These are phyloP conservation scores for Neurospora sublineolata DNA, from an alignment of 495 filamentous ascomycete genomes.

Conservation along the genomic window DNA sequence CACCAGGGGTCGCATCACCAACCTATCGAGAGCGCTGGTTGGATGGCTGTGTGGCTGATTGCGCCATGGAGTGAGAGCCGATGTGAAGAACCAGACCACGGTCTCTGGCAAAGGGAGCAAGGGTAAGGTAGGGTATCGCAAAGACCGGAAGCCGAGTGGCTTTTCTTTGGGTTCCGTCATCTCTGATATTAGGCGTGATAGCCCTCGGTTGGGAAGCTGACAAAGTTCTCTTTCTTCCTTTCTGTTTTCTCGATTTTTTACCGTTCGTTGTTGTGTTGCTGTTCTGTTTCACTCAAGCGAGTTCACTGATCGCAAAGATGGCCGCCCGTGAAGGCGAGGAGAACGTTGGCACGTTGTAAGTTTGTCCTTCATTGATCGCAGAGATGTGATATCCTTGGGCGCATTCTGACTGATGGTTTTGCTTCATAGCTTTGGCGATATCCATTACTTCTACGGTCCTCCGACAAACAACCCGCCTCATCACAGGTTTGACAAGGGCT, in stretches of 20 bases:
- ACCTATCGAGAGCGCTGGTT: slow-evolving; percentile 7
- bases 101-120: neutral
- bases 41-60: slow-evolving; percentile 2
- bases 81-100: neutral
- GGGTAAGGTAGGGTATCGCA: slow-evolving; percentile 4
- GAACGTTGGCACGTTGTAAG: slow-evolving; percentile 68
- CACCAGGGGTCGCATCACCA: slow-evolving; percentile 8
- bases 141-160: slow-evolving; percentile 5
- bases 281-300: neutral
- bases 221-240: neutral
- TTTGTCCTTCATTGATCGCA: slow-evolving; percentile 5
- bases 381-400: neutral
- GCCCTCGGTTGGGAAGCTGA: neutral
- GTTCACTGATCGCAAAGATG: slow-evolving; percentile 39
- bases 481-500: slow-evolving; percentile 81
- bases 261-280: neutral
- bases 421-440: slow-evolving; percentile 63
- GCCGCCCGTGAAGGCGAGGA: slow-evolving; percentile 69
- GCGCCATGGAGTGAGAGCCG: neutral
- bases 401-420: slow-evolving; percentile 1
- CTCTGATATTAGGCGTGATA: neutral
- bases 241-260: neutral
- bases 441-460: slow-evolving; percentile 77
- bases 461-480: slow-evolving; percentile 60
- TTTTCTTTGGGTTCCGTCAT: neutral